phyloP scores from a whole-genome alignment of 2,329 filamentous ascomycete species.

The Gaeumannomyces sp. region DNA sequence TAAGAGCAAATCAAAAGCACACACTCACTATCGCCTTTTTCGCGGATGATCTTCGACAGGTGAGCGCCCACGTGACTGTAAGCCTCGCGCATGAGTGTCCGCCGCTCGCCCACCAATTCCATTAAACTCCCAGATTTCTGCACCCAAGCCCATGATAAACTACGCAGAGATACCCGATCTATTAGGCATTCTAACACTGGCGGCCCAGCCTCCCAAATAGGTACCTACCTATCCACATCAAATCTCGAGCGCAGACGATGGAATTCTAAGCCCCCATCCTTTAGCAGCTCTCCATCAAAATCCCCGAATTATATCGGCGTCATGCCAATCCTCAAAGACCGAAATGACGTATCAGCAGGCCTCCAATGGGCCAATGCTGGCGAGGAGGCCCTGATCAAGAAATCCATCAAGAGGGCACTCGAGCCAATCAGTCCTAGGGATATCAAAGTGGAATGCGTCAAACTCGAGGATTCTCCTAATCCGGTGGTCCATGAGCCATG shows the following conservation, averaged over 20 bases:
- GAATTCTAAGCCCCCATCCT: too few species aligned
- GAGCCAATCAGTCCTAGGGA: neutral
- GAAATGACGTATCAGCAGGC: neutral
- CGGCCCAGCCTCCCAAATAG: too few species aligned
- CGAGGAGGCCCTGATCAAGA: neutral
- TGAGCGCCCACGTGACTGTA: neutral
- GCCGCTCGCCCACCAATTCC: neutral
- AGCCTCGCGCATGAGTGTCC: neutral
- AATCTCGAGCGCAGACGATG: neutral
- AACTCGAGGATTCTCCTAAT: neutral
- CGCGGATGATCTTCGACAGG: neutral
- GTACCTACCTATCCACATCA: too few species aligned
- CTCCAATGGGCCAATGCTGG: neutral
- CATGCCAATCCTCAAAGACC: neutral
- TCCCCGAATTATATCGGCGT: neutral
- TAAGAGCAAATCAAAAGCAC: too few species aligned
- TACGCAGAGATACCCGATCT: too few species aligned
- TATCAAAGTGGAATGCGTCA: neutral
- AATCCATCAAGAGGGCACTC: neutral
- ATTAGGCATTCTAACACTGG: too few species aligned
- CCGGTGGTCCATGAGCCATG: neutral
- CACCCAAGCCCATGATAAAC: too few species aligned
- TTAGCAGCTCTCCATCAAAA: neutral
- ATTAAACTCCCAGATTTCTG: neutral
- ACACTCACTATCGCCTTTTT: neutral